These are phyloP conservation scores for Dothideomycetidae sp. DNA, from an alignment of 2,329 filamentous ascomycete species.

Conservation along the genomic window DNA sequence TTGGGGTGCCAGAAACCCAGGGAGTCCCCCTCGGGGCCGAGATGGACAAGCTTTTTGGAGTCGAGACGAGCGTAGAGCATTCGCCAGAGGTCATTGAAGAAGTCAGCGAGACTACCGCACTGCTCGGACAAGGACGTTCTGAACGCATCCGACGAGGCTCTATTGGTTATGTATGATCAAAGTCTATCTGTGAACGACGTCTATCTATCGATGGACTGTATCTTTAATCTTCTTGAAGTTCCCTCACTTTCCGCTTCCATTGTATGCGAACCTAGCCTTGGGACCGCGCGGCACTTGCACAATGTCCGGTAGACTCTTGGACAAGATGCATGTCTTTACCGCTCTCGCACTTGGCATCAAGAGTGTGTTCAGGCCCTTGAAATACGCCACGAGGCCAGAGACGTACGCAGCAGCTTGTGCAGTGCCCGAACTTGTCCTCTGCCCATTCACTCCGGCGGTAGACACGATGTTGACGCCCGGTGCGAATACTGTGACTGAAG, in stretches of 20 bases:
- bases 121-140: background rate
- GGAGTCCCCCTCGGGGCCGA: slow-evolving; percentile 4
- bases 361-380: slow-evolving; percentile 10
- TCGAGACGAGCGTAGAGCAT: background rate
- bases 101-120: background rate
- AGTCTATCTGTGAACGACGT: background rate
- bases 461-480: slow-evolving; percentile 40
- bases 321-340: background rate
- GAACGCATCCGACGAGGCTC: background rate
- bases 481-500: slow-evolving; percentile 44
- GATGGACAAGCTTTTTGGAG: slow-evolving; percentile 7
- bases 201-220: background rate
- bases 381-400: slow-evolving; percentile 40
- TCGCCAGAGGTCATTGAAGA: background rate
- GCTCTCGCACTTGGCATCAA: background rate
- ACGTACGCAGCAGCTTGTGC: slow-evolving; percentile 40
- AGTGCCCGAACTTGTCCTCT: slow-evolving; percentile 37
- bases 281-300: background rate
- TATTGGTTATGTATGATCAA: background rate
- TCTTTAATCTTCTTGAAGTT: background rate
- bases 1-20: slow-evolving; percentile 12
- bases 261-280: background rate
- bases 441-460: slow-evolving; percentile 36
- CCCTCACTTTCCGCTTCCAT: background rate
- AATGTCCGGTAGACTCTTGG: background rate